Evolutionary conservation across 1,139 yeast genomes (phyloP).

Genomic region (Scheffersomyces quercinus): DNA sequence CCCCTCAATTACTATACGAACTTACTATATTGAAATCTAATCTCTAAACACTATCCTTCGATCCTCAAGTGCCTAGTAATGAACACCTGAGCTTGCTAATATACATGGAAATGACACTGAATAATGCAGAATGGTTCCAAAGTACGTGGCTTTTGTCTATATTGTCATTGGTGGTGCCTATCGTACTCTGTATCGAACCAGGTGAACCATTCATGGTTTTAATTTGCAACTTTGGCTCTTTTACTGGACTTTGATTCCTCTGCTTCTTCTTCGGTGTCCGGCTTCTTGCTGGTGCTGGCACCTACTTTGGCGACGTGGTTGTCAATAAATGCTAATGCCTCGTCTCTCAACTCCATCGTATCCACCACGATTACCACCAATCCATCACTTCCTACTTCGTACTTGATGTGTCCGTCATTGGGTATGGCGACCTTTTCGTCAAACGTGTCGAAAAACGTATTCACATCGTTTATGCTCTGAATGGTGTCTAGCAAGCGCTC

Average conservation of each 20-base stretch:
- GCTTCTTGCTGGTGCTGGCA: constrained; percentile 4
- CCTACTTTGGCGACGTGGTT: constrained; percentile 21
- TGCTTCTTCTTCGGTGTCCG: constrained; percentile 10
- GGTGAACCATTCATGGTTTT: too few species aligned
- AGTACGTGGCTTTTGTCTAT: too few species aligned
- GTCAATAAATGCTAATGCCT: constrained; percentile 39
- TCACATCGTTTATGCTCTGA: constrained; percentile 51
- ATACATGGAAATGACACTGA: too few species aligned
- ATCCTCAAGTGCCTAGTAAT: too few species aligned
- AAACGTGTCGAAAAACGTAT: constrained; percentile 61
- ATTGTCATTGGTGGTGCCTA: too few species aligned
- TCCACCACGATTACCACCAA: constrained; percentile 61
- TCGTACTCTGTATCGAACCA: too few species aligned
- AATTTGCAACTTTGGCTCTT: neutral
- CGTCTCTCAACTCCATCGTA: constrained; percentile 27
- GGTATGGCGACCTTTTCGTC: constrained; percentile 64
- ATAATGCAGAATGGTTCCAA: too few species aligned
- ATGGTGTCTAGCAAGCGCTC: constrained; percentile 48
- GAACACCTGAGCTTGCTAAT: too few species aligned
- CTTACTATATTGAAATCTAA: too few species aligned
- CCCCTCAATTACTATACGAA: too few species aligned
- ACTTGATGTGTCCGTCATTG: constrained; percentile 65
- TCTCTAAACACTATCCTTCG: too few species aligned
- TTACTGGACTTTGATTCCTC: constrained; percentile 7
- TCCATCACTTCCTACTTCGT: constrained; percentile 74